Conservation (phyloP, 768 basidiomycete genomes). For the Sporobolomyces phaffii region DNA sequence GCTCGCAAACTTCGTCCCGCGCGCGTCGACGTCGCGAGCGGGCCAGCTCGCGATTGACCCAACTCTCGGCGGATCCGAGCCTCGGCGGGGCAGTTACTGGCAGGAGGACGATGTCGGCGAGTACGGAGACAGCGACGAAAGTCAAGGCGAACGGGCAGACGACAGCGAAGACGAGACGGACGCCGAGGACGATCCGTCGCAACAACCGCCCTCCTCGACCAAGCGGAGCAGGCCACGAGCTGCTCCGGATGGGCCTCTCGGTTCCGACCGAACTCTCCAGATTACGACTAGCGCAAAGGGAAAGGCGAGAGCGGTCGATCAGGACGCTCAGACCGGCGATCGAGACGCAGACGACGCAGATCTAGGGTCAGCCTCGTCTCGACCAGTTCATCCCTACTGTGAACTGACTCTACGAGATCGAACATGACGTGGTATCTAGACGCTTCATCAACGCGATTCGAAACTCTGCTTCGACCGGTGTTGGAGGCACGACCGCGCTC, state of each 20-base stretch:
- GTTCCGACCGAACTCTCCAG: not conserved
- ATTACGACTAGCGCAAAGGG: not conserved
- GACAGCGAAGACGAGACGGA: slow-evolving; percentile 28
- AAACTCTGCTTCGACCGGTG: slow-evolving; percentile 43
- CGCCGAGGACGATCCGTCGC: slow-evolving; percentile 23
- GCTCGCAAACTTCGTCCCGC: slow-evolving; percentile 8
- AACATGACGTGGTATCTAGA: not conserved
- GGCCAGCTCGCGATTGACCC: slow-evolving; percentile 39
- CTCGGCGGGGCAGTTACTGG: not conserved
- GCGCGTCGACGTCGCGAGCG: not conserved
- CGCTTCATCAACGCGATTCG: slow-evolving; percentile 41
- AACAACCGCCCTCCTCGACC: not conserved
- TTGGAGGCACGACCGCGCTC: slow-evolving; percentile 50
- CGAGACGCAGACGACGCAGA: slow-evolving; percentile 29
- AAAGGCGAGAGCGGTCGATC: slow-evolving; percentile 12
- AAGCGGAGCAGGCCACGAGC: not conserved
- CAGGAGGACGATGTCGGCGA: not conserved
- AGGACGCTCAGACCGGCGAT: slow-evolving; percentile 7
- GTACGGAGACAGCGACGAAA: not conserved
- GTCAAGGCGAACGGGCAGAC: not conserved
- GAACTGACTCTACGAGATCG: not conserved
- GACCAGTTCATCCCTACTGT: too few relatives aligned
- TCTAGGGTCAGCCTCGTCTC: slow-evolving; percentile 17
- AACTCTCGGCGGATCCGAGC: slow-evolving; percentile 26
- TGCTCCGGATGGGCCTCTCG: not conserved